phyloP scores from a whole-genome alignment of 306 rosid genomes.

The Boehmeria nivea region DNA sequence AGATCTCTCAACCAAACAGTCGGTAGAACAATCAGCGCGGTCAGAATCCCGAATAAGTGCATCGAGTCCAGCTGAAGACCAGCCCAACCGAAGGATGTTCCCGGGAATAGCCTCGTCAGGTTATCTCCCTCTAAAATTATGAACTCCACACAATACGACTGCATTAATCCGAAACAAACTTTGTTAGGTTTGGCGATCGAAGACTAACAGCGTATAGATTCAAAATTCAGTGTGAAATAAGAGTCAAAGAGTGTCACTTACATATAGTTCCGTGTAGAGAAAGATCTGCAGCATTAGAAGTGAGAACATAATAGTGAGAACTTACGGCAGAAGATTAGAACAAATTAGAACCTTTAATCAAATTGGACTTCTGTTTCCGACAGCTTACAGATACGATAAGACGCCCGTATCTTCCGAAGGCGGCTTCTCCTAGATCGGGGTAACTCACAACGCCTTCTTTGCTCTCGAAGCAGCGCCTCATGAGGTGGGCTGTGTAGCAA shows the following conservation, averaged over 20 bases:
- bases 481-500: constrained; percentile 73
- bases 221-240: neutral
- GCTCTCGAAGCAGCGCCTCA: constrained; percentile 71
- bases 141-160: constrained; percentile 77
- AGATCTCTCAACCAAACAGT: constrained; percentile 76
- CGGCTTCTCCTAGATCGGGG: constrained; percentile 89
- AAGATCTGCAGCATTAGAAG: constrained; percentile 50
- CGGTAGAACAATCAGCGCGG: constrained; percentile 69
- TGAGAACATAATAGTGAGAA: neutral
- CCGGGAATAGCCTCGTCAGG: constrained; percentile 63
- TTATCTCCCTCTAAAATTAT: constrained; percentile 86
- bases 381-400: constrained; percentile 62
- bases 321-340: too few species aligned
- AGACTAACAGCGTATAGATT: neutral
- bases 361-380: too few species aligned
- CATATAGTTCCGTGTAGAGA: constrained; percentile 67
- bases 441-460: constrained; percentile 53
- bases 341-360: too few species aligned
- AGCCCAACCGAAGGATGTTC: constrained; percentile 52
- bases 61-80: constrained; percentile 42
- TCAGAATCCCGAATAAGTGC: constrained; percentile 62
- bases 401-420: constrained; percentile 72
- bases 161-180: constrained; percentile 15
- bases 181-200: constrained; percentile 2
- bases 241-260: constrained; percentile 37